Percentiles rank a stretch among this genome's conserved stretches.
These are phyloP conservation scores for Pseudevernia furfuracea DNA, from an alignment of 495 filamentous ascomycete genomes.

Conservation along the genomic window DNA sequence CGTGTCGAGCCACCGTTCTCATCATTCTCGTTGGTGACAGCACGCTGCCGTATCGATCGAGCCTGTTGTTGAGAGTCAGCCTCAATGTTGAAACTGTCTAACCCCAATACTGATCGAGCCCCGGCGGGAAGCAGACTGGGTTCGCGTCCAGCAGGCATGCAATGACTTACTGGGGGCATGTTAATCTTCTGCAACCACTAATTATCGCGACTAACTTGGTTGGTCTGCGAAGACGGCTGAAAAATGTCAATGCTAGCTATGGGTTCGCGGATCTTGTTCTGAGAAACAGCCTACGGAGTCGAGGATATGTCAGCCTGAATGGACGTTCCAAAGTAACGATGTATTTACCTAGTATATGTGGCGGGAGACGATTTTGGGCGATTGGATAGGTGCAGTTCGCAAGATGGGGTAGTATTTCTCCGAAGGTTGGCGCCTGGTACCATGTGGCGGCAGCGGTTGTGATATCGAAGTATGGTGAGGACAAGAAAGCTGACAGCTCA, in stretches of 20 bases:
- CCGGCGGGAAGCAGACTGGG: background rate
- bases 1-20: conserved; percentile 76
- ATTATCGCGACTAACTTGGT: conserved; percentile 1
- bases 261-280: background rate
- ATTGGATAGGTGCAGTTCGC: background rate
- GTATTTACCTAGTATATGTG: background rate
- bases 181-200: background rate
- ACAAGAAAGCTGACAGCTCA: background rate
- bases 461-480: background rate
- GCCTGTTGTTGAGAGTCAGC: conserved; percentile 35
- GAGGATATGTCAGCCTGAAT: background rate
- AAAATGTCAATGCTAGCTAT: background rate
- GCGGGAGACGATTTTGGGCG: background rate
- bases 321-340: background rate
- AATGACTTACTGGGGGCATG: conserved; percentile 20
- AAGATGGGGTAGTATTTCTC: conserved; percentile 1
- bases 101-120: background rate
- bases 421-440: background rate
- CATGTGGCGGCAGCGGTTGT: background rate
- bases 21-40: conserved; percentile 83
- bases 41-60: conserved; percentile 54
- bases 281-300: background rate
- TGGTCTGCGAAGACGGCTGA: background rate
- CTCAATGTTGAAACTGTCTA: background rate
- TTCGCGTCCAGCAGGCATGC: conserved; percentile 3